phyloP scores from a whole-genome alignment of 768 basidiomycete genomes.

The Amanita fuliginea region DNA sequence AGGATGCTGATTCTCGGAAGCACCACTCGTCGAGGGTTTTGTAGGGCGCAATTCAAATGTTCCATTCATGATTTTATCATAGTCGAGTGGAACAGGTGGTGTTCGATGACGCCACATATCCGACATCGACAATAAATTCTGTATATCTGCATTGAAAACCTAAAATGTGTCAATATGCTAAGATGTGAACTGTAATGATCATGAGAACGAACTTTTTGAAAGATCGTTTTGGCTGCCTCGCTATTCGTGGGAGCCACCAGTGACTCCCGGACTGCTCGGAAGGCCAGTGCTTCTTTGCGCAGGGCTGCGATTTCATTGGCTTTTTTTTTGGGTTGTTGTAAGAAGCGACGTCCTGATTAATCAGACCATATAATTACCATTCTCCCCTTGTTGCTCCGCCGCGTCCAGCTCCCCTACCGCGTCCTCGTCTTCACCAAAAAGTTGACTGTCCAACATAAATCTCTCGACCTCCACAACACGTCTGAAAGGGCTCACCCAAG shows the following conservation, averaged over 20 bases:
- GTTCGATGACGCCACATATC: constrained; percentile 95
- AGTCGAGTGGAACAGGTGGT: constrained; percentile 79
- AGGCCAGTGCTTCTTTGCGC: constrained; percentile 82
- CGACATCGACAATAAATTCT: constrained; percentile 80
- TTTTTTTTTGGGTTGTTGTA: constrained; percentile 21
- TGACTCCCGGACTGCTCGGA: constrained; percentile 66
- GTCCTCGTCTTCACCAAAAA: constrained; percentile 91
- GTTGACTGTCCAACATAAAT: constrained; percentile 42
- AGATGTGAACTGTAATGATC: not conserved
- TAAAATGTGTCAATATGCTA: constrained; percentile 17
- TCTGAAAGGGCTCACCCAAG: constrained; percentile 51
- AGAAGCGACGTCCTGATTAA: not conserved
- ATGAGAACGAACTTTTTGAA: constrained; percentile 59
- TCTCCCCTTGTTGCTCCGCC: constrained; percentile 88
- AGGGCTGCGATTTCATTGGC: constrained; percentile 86
- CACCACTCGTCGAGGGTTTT: constrained; percentile 13
- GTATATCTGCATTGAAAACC: constrained; percentile 86
- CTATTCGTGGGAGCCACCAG: constrained; percentile 31
- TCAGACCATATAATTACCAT: constrained; percentile 41
- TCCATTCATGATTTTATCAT: constrained; percentile 59
- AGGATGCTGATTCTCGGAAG: constrained; percentile 16
- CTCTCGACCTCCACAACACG: not conserved
- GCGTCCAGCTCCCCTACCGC: constrained; percentile 77
- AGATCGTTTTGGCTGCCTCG: constrained; percentile 55
- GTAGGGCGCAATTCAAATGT: constrained; percentile 37